These are phyloP conservation scores for Phytophthora citricola DNA, from an alignment of 352 stramenopile genomes.

Conservation along the genomic window DNA sequence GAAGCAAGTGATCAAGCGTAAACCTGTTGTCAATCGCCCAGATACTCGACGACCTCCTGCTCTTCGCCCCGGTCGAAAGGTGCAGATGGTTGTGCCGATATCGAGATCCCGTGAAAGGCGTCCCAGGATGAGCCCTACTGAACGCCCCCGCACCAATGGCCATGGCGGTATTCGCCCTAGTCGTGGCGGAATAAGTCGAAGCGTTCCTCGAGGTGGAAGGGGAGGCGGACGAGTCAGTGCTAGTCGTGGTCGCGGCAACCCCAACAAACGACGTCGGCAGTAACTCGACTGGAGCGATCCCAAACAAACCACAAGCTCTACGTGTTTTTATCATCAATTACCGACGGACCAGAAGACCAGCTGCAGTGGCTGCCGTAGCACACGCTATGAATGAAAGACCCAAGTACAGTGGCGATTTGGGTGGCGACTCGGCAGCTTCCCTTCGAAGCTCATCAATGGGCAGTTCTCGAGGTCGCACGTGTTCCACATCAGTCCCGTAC, in stretches of 20 bases:
- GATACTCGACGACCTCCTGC: constrained; percentile 1
- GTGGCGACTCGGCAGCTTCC: constrained; percentile 13
- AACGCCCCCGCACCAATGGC: constrained; percentile 14
- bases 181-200: constrained; percentile 11
- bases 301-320: constrained; percentile 2
- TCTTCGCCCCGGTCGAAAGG: constrained; percentile 25
- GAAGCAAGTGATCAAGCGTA: constrained; percentile 26
- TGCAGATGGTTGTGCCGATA: constrained; percentile 34
- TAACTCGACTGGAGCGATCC: constrained; percentile 9
- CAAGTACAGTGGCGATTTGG: constrained; percentile 48
- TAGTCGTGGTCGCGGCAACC: constrained; percentile 19
- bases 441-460: constrained; percentile 30
- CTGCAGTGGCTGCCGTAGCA: constrained; percentile 53
- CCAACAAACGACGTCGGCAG: constrained; percentile 37
- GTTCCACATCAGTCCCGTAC: constrained; percentile 6
- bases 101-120: constrained; percentile 15
- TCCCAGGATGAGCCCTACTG: constrained; percentile 5
- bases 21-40: constrained; percentile 10
- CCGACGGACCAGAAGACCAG: constrained; percentile 46
- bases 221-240: constrained; percentile 11
- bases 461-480: constrained; percentile 7
- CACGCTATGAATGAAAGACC: constrained; percentile 62
- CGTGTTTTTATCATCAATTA: constrained; percentile 31
- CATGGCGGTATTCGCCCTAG: constrained; percentile 1
- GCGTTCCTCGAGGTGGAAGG: constrained; percentile 8